Conservation (phyloP, 805 yeast species). For the Hagleromyces aurorensis region DNA sequence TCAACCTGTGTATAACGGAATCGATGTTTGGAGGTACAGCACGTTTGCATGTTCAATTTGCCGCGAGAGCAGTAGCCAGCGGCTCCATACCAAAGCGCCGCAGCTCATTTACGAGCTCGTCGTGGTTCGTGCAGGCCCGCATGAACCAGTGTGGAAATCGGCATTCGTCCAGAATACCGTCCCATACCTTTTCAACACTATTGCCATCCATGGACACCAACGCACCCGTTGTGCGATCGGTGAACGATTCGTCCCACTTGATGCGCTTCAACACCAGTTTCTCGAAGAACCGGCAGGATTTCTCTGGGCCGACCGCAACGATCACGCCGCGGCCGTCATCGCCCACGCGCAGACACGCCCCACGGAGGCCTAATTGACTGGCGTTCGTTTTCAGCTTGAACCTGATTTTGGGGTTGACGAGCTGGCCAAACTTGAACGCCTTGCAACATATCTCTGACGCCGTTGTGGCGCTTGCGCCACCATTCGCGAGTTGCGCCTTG, state of each 20-base stretch:
- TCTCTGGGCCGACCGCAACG: constrained; percentile 67
- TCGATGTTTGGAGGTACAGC: too few species aligned
- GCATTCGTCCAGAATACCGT: constrained; percentile 49
- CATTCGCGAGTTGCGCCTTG: constrained; percentile 4
- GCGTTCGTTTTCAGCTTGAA: constrained; percentile 79
- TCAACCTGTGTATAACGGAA: too few species aligned
- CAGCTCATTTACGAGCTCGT: constrained; percentile 43
- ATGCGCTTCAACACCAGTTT: constrained; percentile 55
- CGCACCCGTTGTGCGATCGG: constrained; percentile 25
- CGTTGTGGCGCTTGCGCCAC: not conserved
- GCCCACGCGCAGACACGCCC: constrained; percentile 45
- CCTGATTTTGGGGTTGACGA: constrained; percentile 57
- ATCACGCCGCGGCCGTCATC: constrained; percentile 44
- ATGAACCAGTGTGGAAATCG: constrained; percentile 66
- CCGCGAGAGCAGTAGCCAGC: constrained; percentile 9
- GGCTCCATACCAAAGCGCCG: constrained; percentile 46
- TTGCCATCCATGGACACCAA: constrained; percentile 37
- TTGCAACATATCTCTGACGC: constrained; percentile 26
- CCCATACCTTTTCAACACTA: constrained; percentile 53
- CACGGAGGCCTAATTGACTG: constrained; percentile 57
- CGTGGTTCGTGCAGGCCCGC: constrained; percentile 43
- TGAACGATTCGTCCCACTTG: constrained; percentile 54
- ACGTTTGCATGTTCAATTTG: too few species aligned
- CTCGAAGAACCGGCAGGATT: constrained; percentile 52
- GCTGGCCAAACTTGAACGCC: constrained; percentile 48